Evolutionary conservation across 1,284 basidiomycete species (phyloP).

Genomic region (Peniophora sp.): DNA sequence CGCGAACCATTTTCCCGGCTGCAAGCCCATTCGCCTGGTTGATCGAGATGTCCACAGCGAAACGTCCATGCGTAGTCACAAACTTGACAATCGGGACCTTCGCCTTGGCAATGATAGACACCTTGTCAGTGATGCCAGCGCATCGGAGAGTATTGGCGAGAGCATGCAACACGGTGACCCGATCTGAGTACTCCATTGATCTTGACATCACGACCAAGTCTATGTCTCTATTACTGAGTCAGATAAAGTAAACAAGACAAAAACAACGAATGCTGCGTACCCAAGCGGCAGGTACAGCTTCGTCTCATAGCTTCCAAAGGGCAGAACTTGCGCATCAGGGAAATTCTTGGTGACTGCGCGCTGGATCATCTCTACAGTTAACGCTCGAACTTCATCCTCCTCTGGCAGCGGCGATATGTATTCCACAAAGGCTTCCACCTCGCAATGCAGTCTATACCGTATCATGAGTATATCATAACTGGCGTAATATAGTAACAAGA

Average conservation of each 20-base stretch:
- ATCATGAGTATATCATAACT: slow-evolving; percentile 5
- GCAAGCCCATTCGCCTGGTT: slow-evolving; percentile 84
- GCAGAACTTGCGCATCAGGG: slow-evolving; percentile 75
- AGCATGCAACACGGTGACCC: slow-evolving; percentile 48
- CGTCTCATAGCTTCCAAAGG: slow-evolving; percentile 93
- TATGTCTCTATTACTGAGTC: slow-evolving; percentile 57
- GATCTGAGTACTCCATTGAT: slow-evolving; percentile 57
- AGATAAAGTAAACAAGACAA: not conserved
- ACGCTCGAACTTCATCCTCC: slow-evolving; percentile 80
- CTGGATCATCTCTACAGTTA: slow-evolving; percentile 72
- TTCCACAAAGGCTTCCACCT: slow-evolving; percentile 78
- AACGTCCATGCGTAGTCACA: slow-evolving; percentile 65
- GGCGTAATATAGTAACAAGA: slow-evolving; percentile 4
- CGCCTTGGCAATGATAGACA: slow-evolving; percentile 84
- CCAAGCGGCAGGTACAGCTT: slow-evolving; percentile 91
- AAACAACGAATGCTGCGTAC: slow-evolving; percentile 37
- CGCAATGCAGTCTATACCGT: slow-evolving; percentile 62
- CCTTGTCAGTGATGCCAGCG: slow-evolving; percentile 53
- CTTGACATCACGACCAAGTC: slow-evolving; percentile 68
- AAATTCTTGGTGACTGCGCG: slow-evolving; percentile 59
- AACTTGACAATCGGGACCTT: slow-evolving; percentile 96
- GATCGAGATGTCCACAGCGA: slow-evolving; percentile 86
- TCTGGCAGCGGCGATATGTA: slow-evolving; percentile 84
- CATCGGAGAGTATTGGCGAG: slow-evolving; percentile 61
- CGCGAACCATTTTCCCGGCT: slow-evolving; percentile 77